These are phyloP conservation scores for Pseudomonodictys pantanalensis DNA, from an alignment of 495 filamentous ascomycete genomes.

Conservation along the genomic window DNA sequence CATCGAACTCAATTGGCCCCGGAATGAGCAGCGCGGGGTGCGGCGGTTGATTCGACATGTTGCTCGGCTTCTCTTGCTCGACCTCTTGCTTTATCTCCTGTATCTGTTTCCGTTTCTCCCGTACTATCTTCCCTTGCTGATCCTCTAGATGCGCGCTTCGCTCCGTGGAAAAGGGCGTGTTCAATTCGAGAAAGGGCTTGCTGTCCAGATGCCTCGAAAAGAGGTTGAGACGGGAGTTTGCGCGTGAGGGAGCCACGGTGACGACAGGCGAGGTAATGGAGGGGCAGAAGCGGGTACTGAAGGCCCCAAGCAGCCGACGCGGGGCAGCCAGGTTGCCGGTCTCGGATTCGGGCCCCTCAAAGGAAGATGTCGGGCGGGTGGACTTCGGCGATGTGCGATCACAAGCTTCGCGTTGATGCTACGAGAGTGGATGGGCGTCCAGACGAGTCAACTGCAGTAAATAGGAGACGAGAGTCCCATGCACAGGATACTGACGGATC, in stretches of 20 bases:
- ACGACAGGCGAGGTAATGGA: constrained; percentile 32
- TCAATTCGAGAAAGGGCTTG: constrained; percentile 59
- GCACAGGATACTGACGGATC: too few species aligned
- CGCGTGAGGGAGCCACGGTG: constrained; percentile 53
- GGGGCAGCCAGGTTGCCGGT: constrained; percentile 31
- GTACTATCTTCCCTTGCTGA: constrained; percentile 50
- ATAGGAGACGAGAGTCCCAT: too few species aligned
- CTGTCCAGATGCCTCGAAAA: constrained; percentile 78
- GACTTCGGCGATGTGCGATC: too few species aligned
- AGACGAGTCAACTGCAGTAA: too few species aligned
- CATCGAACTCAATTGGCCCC: constrained; percentile 97
- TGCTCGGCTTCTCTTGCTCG: constrained; percentile 34
- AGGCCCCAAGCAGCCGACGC: constrained; percentile 20
- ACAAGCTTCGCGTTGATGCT: too few species aligned
- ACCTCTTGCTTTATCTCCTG: neutral
- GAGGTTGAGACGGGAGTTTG: constrained; percentile 68
- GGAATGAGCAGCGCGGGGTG: constrained; percentile 89
- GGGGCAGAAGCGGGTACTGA: constrained; percentile 16
- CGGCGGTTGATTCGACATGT: constrained; percentile 74
- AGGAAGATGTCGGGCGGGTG: too few species aligned
- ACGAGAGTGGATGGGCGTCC: too few species aligned
- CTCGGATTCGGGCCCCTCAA: constrained; percentile 1
- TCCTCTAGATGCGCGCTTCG: constrained; percentile 53
- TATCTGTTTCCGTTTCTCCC: neutral
- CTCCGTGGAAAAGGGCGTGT: constrained; percentile 67